phyloP scores from a whole-genome alignment of 208 protist species.

The Acanthamoeba divionensis region DNA sequence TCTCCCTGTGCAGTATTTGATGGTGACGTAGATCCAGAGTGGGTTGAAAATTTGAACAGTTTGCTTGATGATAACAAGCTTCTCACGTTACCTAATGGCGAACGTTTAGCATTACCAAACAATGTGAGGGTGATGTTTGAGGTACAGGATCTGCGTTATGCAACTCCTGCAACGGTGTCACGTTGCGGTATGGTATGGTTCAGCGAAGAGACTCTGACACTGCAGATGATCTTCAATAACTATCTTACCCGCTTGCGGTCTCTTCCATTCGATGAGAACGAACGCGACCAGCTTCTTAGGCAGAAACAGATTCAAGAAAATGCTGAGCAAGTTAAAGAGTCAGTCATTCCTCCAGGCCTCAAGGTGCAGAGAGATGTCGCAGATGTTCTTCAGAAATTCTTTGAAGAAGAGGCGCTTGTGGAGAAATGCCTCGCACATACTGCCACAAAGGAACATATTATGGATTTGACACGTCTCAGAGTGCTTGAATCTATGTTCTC shows the following conservation, averaged over 20 bases:
- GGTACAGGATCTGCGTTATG: slow-evolving; percentile 94
- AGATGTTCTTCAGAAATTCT: slow-evolving; percentile 81
- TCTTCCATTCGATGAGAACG: slow-evolving; percentile 64
- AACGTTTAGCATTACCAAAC: slow-evolving; percentile 93
- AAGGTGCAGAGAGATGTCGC: slow-evolving; percentile 87
- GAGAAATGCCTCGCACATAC: slow-evolving; percentile 79
- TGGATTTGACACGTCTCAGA: slow-evolving; percentile 90
- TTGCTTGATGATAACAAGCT: slow-evolving; percentile 99
- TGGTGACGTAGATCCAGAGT: slow-evolving; percentile 98
- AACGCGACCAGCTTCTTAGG: slow-evolving; percentile 44
- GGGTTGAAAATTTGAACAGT: slow-evolving; percentile 99
- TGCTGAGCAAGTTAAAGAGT: too few relatives aligned
- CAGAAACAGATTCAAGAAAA: not conserved
- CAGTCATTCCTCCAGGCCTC: slow-evolving; percentile 58
- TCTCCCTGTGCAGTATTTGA: slow-evolving; percentile 85
- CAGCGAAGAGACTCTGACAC: slow-evolving; percentile 86
- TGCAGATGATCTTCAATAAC: slow-evolving; percentile 85
- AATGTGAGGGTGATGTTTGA: slow-evolving; percentile 98
- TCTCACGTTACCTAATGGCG: slow-evolving; percentile 98
- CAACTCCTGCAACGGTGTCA: slow-evolving; percentile 96
- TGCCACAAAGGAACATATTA: slow-evolving; percentile 85
- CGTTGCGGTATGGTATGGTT: slow-evolving; percentile 99
- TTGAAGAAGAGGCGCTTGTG: slow-evolving; percentile 85
- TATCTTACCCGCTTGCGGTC: slow-evolving; percentile 65
- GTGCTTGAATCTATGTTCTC: slow-evolving; percentile 89